Percentiles rank a stretch among this genome's conserved stretches.
phyloP scores from a whole-genome alignment of 164 flowering plant species.

The Taxillus chinensis region DNA sequence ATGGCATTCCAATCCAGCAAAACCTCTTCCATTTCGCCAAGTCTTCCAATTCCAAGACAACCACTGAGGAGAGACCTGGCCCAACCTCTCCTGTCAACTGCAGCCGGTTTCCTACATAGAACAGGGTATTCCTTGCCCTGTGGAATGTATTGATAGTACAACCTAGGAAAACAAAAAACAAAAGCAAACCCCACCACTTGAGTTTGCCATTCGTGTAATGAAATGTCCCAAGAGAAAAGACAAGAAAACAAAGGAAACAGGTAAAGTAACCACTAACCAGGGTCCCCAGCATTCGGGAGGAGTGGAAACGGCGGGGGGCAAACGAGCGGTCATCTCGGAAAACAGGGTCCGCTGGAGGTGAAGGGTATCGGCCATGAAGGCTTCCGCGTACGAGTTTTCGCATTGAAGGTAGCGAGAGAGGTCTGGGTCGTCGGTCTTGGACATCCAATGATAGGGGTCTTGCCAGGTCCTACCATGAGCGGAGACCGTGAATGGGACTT shows the following conservation, averaged over 20 bases:
- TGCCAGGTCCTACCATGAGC: slow-evolving; percentile 58
- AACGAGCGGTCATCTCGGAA: slow-evolving; percentile 57
- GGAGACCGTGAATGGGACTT: slow-evolving; percentile 49
- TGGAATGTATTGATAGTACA: slow-evolving; percentile 77
- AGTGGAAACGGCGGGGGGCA: slow-evolving; percentile 51
- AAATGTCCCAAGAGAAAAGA: not conserved
- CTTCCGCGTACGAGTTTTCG: slow-evolving; percentile 65
- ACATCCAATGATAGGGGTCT: slow-evolving; percentile 93
- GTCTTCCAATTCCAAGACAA: slow-evolving; percentile 15
- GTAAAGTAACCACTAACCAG: slow-evolving; percentile 37
- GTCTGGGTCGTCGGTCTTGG: slow-evolving; percentile 62
- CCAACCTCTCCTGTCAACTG: slow-evolving; percentile 28
- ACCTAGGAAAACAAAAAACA: slow-evolving; percentile 32
- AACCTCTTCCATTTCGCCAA: slow-evolving; percentile 31
- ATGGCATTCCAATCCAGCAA: slow-evolving; percentile 87
- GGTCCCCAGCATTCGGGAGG: slow-evolving; percentile 89
- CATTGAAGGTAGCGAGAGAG: slow-evolving; percentile 36
- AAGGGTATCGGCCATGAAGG: slow-evolving; percentile 71
- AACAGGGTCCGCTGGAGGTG: slow-evolving; percentile 35
- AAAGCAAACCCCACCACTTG: not conserved
- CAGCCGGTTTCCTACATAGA: slow-evolving; percentile 47
- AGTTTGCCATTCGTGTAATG: too few species aligned
- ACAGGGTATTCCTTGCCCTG: slow-evolving; percentile 90
- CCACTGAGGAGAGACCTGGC: slow-evolving; percentile 20
- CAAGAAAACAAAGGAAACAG: slow-evolving; percentile 1